Evolutionary conservation across 331 rosid species (phyloP).

Genomic region (Spiraea crenata): DNA sequence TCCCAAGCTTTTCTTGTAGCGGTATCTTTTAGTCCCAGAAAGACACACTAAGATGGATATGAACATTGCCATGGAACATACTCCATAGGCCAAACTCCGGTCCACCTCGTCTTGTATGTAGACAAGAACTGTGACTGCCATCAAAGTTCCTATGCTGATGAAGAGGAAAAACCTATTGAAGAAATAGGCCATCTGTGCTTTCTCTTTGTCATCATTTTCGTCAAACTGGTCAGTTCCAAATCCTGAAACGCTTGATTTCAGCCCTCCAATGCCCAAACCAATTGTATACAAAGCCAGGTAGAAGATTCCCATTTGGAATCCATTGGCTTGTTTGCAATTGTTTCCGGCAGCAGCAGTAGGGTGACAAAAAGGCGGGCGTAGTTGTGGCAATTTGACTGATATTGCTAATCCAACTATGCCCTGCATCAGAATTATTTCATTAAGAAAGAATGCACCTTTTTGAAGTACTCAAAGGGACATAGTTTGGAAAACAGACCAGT

Average conservation of each 20-base stretch:
- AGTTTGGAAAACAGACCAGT: conserved; percentile 39
- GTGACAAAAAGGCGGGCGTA: conserved; percentile 72
- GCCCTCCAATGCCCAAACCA: conserved; percentile 82
- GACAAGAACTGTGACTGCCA: conserved; percentile 79
- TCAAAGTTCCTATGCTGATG: conserved; percentile 70
- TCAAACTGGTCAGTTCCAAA: conserved; percentile 91
- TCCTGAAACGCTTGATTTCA: conserved; percentile 85
- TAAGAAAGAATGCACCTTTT: too few species aligned
- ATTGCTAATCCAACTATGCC: conserved; percentile 72
- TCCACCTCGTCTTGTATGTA: conserved; percentile 80
- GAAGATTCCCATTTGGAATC: conserved; percentile 77
- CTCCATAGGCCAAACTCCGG: conserved; percentile 75
- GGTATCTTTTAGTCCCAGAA: conserved; percentile 56
- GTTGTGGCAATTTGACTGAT: conserved; percentile 58
- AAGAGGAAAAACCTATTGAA: conserved; percentile 77
- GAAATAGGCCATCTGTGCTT: conserved; percentile 72
- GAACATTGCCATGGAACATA: conserved; percentile 65
- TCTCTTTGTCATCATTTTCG: conserved; percentile 79
- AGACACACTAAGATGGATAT: conserved; percentile 54
- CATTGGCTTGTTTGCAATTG: conserved; percentile 57
- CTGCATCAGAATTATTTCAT: conserved; percentile 30
- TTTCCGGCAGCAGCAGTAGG: conserved; percentile 9
- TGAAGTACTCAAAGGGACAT: too few species aligned
- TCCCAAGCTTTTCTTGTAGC: conserved; percentile 70
- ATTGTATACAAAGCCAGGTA: conserved; percentile 65